These are phyloP conservation scores for Singerocomus inundabilis DNA, from an alignment of 1,284 basidiomycete genomes.

Conservation along the genomic window DNA sequence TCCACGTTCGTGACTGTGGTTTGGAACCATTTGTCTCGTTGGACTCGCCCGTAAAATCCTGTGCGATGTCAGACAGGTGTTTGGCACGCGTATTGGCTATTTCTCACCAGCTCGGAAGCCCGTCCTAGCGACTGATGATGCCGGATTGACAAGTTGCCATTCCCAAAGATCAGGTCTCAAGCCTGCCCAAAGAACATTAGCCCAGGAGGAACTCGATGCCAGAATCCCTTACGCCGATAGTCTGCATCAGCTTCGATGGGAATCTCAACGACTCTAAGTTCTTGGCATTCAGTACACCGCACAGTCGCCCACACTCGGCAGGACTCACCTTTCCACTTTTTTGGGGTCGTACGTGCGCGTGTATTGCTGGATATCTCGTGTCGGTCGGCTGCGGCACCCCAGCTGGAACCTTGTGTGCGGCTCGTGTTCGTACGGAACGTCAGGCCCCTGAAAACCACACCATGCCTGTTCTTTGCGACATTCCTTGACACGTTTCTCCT, in stretches of 20 bases:
- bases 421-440: constrained; percentile 41
- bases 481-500: constrained; percentile 25
- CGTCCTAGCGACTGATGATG: constrained; percentile 49
- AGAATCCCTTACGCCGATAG: constrained; percentile 46
- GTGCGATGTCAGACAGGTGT: background rate
- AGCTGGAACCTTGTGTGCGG: constrained; percentile 55
- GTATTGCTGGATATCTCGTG: constrained; percentile 51
- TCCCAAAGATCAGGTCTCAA: constrained; percentile 28
- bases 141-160: constrained; percentile 53
- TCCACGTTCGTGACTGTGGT: constrained; percentile 73
- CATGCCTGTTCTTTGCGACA: constrained; percentile 37
- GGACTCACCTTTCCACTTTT: constrained; percentile 40
- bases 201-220: background rate
- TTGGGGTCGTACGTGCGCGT: constrained; percentile 39
- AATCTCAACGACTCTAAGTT: constrained; percentile 49
- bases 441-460: constrained; percentile 41
- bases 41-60: constrained; percentile 63
- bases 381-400: constrained; percentile 39
- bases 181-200: constrained; percentile 7
- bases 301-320: background rate
- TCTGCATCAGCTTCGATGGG: constrained; percentile 54
- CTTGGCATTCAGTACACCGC: background rate
- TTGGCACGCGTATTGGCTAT: background rate
- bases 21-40: constrained; percentile 52
- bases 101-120: constrained; percentile 50